Conservation (phyloP, 371 early-diverging fungal genomes). For the Mortierella sp. region DNA sequence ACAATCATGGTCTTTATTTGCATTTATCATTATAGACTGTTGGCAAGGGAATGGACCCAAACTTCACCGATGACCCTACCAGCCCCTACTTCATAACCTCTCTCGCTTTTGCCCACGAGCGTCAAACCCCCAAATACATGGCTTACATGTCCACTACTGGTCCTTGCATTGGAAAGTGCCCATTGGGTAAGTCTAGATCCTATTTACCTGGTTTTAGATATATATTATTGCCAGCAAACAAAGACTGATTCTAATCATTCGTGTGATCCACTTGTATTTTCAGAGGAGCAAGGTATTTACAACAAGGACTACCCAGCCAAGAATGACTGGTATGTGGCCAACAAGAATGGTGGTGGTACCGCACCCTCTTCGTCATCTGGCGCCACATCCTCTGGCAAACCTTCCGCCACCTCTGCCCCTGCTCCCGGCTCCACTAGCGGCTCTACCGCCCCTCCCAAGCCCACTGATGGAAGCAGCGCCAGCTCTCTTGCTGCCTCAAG, state of each 20-base stretch:
- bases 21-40: slow-evolving; percentile 14
- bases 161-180: slow-evolving; percentile 23
- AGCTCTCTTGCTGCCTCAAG: slow-evolving; percentile 44
- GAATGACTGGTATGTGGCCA: slow-evolving; percentile 46
- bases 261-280: not conserved
- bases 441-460: not conserved
- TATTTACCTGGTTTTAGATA: not conserved
- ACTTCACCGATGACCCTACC: slow-evolving; percentile 31
- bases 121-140: slow-evolving; percentile 32
- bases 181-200: not conserved
- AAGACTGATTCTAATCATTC: not conserved
- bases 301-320: slow-evolving; percentile 26
- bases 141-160: slow-evolving; percentile 32
- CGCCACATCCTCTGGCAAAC: slow-evolving; percentile 28
- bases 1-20: not conserved
- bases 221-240: not conserved
- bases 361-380: not conserved
- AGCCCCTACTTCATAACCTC: slow-evolving; percentile 41
- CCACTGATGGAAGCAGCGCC: slow-evolving; percentile 18
- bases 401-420: not conserved
- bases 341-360: slow-evolving; percentile 22
- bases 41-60: slow-evolving; percentile 26
- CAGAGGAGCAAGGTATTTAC: slow-evolving; percentile 25
- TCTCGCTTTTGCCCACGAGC: slow-evolving; percentile 20
- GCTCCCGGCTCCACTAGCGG: too few species aligned